Evolutionary conservation across 148 eudicot genomes (phyloP).

Genomic region (Vaccinium vitisidaea): DNA sequence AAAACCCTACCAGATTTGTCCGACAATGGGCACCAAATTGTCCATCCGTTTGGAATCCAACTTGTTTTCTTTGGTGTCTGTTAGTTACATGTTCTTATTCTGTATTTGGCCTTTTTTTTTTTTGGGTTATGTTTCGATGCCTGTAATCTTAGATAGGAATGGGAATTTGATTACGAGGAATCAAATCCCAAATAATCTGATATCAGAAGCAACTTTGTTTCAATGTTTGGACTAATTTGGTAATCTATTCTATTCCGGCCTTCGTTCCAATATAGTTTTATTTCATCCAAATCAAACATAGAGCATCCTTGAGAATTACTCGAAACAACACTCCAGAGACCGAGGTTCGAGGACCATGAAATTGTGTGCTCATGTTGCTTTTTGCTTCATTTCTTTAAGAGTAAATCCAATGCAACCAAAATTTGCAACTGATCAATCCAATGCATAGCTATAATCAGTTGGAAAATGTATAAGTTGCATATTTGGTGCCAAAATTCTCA

Average conservation of each 20-base stretch:
- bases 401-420: too few species aligned
- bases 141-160: background rate
- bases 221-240: background rate
- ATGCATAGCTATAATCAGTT: too few species aligned
- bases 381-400: too few species aligned
- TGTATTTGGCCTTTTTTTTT: background rate
- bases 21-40: background rate
- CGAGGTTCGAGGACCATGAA: too few species aligned
- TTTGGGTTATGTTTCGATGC: background rate
- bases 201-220: background rate
- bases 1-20: background rate
- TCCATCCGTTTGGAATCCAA: background rate
- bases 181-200: background rate
- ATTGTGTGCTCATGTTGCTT: too few species aligned
- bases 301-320: too few species aligned
- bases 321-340: too few species aligned
- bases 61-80: background rate
- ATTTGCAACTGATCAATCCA: too few species aligned
- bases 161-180: background rate
- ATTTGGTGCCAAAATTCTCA: too few species aligned
- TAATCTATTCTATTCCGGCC: background rate
- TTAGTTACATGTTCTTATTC: background rate
- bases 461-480: too few species aligned
- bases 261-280: too few species aligned
- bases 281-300: too few species aligned